Base-by-base conservation (phyloP, 108 stramenopile species). In the Conticribra weissflogii region DNA sequence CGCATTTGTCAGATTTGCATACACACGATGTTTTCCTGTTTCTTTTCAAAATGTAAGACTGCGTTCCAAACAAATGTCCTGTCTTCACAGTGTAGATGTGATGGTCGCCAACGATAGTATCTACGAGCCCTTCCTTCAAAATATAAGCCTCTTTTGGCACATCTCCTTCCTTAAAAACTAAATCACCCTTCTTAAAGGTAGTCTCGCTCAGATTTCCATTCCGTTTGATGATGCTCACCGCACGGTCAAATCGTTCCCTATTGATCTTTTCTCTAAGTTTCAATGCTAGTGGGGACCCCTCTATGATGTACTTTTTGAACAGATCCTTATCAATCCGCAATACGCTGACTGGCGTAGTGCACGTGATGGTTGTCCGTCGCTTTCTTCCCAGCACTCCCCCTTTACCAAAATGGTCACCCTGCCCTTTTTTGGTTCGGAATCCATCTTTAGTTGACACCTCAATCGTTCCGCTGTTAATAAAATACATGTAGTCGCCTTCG, bases 401-500 rank as follows among this genome's bases (percentile, higher is more conserved):
- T 52, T 83, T 80, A 1, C 82, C 82, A 55, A 83, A 83, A 70
- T 66, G 63, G 45, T 79, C 79, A 25, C 82, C 82, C 50, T 71
- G 74, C 9, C 82, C 79, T 47, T 66, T 70, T 63, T 74, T 83
- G 15, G 78, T 66, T 3, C 73, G 59, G 54, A 76, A 81, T 22
- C 82, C 82, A 46, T 76, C 74, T 41, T 76, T 59, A 1, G 77
- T 80, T 2, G 59, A 31, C 1, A 83, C 82, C 59, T 91, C 91
- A 55, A 92, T 83, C 33, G 86, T 95, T 1, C 93, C 93, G 9
- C 87, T 86, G 56, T 84, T 89, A 48, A 95, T 69, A 75, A 95
- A 95, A 68, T 90, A 92, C 90, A 95, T 92, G 70, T 87, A 74
- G 54, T 87, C 85, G 3, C 93, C 93, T 28, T 80, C 82, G 49